These are phyloP conservation scores for Nakazawaea ambrosiae DNA, from an alignment of 805 yeast species.

Conservation along the genomic window DNA sequence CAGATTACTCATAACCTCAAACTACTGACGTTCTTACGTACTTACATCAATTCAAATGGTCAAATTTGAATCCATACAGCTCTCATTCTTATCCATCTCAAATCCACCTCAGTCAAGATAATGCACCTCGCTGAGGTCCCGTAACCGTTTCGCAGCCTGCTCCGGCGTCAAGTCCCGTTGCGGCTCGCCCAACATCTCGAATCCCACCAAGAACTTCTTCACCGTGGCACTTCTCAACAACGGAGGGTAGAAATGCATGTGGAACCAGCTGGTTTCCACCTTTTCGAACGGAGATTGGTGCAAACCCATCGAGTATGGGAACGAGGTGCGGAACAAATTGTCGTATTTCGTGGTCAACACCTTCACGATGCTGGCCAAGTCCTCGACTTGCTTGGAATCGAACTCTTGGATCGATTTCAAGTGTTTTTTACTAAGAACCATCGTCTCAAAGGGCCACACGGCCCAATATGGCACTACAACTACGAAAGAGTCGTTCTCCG, in stretches of 20 bases:
- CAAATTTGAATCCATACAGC: too few relatives aligned
- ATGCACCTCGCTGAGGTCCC: slow-evolving; percentile 33
- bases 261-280: slow-evolving; percentile 46
- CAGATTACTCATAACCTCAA: too few relatives aligned
- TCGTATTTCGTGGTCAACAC: slow-evolving; percentile 58
- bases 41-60: too few relatives aligned
- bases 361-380: slow-evolving; percentile 49
- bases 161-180: slow-evolving; percentile 66
- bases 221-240: slow-evolving; percentile 68
- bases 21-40: too few relatives aligned
- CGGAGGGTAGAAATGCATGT: slow-evolving; percentile 78
- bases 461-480: slow-evolving; percentile 81
- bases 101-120: too few relatives aligned
- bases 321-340: slow-evolving; percentile 59
- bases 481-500: slow-evolving; percentile 54
- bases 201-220: slow-evolving; percentile 69
- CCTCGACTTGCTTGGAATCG: slow-evolving; percentile 36
- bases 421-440: slow-evolving; percentile 52
- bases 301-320: slow-evolving; percentile 79
- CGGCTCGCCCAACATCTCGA: slow-evolving; percentile 58
- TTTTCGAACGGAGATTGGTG: slow-evolving; percentile 66
- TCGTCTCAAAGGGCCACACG: slow-evolving; percentile 73
- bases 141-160: slow-evolving; percentile 53
- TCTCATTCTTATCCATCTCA: too few relatives aligned
- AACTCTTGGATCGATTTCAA: slow-evolving; percentile 43